Percentiles rank a stretch among this genome's conserved stretches.
phyloP scores from a whole-genome alignment of 2,329 filamentous ascomycete genomes.

The Proliferodiscus dingleyae region DNA sequence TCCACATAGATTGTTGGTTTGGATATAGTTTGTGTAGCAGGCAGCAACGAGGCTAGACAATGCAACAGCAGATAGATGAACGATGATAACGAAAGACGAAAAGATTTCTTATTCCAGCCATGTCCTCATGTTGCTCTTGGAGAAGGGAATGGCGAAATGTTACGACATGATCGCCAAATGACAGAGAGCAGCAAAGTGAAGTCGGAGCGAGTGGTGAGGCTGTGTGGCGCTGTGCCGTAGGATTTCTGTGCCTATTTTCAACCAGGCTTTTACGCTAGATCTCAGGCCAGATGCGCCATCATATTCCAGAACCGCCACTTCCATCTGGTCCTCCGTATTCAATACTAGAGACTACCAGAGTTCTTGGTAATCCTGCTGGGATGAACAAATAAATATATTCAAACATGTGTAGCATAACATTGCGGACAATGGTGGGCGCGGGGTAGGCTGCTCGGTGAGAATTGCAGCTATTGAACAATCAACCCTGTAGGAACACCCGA shows the following conservation, averaged over 20 bases:
- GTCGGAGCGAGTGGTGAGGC: background rate
- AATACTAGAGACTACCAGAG: no score
- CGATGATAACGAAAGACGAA: no score
- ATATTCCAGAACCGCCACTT: background rate
- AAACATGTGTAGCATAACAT: no score
- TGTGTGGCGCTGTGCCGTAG: background rate
- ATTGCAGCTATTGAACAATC: no score
- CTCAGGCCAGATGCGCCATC: background rate
- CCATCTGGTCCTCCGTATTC: no score
- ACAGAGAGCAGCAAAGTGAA: background rate
- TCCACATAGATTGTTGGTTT: background rate
- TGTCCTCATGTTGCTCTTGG: background rate
- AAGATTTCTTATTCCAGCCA: background rate
- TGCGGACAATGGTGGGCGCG: no score
- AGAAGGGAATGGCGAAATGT: background rate
- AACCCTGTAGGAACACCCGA: no score
- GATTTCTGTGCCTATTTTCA: background rate
- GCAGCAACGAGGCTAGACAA: no score
- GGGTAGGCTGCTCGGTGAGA: no score
- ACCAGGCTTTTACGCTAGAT: background rate
- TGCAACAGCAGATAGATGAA: no score
- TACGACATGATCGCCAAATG: background rate
- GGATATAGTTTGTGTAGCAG: background rate
- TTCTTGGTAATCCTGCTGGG: no score
- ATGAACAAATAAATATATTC: no score